A percentile compares a stretch with the other conserved stretches of the same genome.
These are phyloP conservation scores for Penicillium occitanis DNA, from an alignment of 2,329 filamentous ascomycete genomes.

Conservation along the genomic window DNA sequence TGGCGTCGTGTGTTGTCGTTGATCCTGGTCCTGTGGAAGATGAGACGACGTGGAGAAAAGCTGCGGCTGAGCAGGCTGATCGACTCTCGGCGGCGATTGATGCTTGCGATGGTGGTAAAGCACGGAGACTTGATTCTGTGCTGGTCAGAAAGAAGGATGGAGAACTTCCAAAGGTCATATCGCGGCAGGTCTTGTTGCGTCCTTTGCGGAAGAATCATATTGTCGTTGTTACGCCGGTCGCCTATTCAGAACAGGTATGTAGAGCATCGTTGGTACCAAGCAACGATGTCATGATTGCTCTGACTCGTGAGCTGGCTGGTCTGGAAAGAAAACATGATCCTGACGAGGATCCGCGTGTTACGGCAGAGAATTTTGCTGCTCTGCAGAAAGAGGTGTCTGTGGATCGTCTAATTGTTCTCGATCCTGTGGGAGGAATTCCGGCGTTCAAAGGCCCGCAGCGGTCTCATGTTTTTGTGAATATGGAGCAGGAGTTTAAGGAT, in stretches of 20 bases:
- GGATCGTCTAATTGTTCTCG: slow-evolving; percentile 84
- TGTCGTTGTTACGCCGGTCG: slow-evolving; percentile 66
- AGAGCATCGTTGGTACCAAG: slow-evolving; percentile 52
- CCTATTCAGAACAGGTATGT: slow-evolving; percentile 56
- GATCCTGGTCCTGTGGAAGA: slow-evolving; percentile 60
- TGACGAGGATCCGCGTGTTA: slow-evolving; percentile 46
- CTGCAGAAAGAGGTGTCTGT: slow-evolving; percentile 60
- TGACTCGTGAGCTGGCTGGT: slow-evolving; percentile 74
- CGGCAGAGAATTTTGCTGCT: slow-evolving; percentile 40
- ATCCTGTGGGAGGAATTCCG: slow-evolving; percentile 82
- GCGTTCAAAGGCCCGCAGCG: slow-evolving; percentile 58
- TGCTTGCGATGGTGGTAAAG: slow-evolving; percentile 64
- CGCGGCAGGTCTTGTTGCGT: slow-evolving; percentile 59
- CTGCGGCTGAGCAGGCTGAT: slow-evolving; percentile 63
- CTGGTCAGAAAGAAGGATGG: slow-evolving; percentile 40
- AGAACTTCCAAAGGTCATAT: slow-evolving; percentile 38
- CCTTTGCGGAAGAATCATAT: slow-evolving; percentile 68
- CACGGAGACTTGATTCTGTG: slow-evolving; percentile 65
- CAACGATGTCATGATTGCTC: slow-evolving; percentile 69
- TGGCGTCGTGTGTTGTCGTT: slow-evolving; percentile 78
- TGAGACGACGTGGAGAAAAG: slow-evolving; percentile 41
- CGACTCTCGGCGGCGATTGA: slow-evolving; percentile 75
- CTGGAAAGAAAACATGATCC: slow-evolving; percentile 52
- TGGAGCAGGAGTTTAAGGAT: slow-evolving; percentile 80
- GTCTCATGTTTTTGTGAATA: slow-evolving; percentile 83